Conservation (phyloP, 108 stramenopile genomes). For the Skeletonema marinoi region DNA sequence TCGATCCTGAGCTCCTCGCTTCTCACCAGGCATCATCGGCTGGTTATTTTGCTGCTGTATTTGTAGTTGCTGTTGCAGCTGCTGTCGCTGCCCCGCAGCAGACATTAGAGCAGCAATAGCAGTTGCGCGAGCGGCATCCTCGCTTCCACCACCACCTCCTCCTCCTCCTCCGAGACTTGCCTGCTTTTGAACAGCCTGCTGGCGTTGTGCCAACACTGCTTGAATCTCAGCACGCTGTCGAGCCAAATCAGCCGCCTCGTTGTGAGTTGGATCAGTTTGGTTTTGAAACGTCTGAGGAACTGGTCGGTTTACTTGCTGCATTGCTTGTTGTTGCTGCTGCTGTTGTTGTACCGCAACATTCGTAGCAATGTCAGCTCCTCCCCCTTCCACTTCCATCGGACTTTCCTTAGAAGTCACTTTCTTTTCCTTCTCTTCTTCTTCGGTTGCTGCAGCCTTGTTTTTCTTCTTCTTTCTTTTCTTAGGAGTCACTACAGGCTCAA, state of each 20-base stretch:
- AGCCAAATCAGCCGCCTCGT: conserved; percentile 33
- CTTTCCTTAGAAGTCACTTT: conserved; percentile 20
- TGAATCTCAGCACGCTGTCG: conserved; percentile 42
- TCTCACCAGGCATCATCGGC: conserved; percentile 15
- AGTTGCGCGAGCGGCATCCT: conserved; percentile 31
- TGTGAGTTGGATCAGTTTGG: conserved; percentile 18
- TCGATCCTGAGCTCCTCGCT: conserved; percentile 16
- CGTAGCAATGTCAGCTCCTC: conserved; percentile 29
- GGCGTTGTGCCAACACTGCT: conserved; percentile 42
- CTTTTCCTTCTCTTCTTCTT: conserved; percentile 33
- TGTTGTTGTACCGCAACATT: conserved; percentile 32
- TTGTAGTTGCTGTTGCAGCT: conserved; percentile 20
- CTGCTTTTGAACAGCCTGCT: conserved; percentile 29
- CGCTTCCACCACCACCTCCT: conserved; percentile 2
- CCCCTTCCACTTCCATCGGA: conserved; percentile 30
- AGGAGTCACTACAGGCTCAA: conserved; percentile 27
- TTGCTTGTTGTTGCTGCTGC: conserved; percentile 25
- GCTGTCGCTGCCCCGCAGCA: conserved; percentile 30
- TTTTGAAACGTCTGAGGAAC: conserved; percentile 35
- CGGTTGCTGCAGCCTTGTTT: conserved; percentile 37
- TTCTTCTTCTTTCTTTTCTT: conserved; percentile 54
- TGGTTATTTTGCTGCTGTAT: conserved; percentile 6
- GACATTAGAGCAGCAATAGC: conserved; percentile 41
- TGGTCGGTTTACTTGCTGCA: conserved; percentile 1
- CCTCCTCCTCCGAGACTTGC: conserved; percentile 3